A percentile compares a stretch with the other conserved stretches of the same genome.
phyloP scores from a whole-genome alignment of 371 early-diverging fungal species.

The Zancudomyces culisetae region DNA sequence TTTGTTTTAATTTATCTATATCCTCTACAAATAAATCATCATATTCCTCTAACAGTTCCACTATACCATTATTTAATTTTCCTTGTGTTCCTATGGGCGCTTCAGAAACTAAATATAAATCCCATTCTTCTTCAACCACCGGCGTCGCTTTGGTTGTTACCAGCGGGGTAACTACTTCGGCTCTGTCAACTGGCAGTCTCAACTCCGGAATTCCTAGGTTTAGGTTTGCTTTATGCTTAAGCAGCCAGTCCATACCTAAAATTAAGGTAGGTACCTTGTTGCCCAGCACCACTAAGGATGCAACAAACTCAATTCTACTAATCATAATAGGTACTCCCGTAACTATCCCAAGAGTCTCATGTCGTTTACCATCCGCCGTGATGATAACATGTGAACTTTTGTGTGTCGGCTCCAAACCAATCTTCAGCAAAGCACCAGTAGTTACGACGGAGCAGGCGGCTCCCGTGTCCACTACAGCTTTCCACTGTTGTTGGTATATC shows the following conservation, averaged over 20 bases:
- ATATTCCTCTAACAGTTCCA: not conserved
- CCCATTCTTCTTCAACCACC: too few relatives aligned
- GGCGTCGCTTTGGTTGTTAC: too few relatives aligned
- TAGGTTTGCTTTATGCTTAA: constrained; percentile 1
- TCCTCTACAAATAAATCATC: not conserved
- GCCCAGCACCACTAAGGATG: not conserved
- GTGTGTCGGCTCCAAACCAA: not conserved
- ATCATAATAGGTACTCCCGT: not conserved
- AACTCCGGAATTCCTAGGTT: too few relatives aligned
- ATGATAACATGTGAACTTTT: not conserved
- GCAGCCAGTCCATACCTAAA: not conserved
- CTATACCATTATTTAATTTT: not conserved
- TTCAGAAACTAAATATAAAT: constrained; percentile 13
- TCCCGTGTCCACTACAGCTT: constrained; percentile 1
- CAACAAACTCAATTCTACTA: not conserved
- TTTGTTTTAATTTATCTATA: not conserved
- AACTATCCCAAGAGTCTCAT: not conserved
- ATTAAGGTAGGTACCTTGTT: not conserved
- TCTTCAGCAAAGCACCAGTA: not conserved
- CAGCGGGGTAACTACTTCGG: too few relatives aligned
- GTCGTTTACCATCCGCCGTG: not conserved
- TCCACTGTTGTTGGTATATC: too few relatives aligned
- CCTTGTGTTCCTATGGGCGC: not conserved
- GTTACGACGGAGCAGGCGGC: constrained; percentile 2
- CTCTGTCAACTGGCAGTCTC: too few relatives aligned